Conservation (phyloP, 1,284 basidiomycete species). For the Trichosporon coremiiforme region DNA sequence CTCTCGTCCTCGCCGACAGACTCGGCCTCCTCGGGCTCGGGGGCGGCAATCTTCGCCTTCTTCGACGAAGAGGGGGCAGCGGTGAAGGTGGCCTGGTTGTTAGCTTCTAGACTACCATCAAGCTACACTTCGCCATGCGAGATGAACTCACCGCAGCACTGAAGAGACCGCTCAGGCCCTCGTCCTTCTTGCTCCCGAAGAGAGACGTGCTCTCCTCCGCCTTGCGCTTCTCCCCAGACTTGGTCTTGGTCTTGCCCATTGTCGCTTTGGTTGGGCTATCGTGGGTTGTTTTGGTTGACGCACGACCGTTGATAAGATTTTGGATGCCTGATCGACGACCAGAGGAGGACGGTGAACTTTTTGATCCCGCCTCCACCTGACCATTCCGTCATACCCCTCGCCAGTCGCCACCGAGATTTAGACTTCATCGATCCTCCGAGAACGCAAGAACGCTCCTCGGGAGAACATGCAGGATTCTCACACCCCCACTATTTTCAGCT, state of each 20-base stretch:
- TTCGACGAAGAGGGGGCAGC: background rate
- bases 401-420: background rate
- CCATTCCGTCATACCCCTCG: background rate
- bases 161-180: slow-evolving; percentile 13
- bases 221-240: slow-evolving; percentile 10
- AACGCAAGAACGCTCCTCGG: too few species aligned
- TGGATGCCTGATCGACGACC: background rate
- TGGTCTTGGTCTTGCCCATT: slow-evolving; percentile 18
- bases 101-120: background rate
- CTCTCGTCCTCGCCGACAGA: slow-evolving; percentile 24
- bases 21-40: slow-evolving; percentile 27
- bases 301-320: background rate
- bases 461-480: background rate
- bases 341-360: background rate
- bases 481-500: background rate
- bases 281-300: background rate
- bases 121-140: too few species aligned
- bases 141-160: background rate
- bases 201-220: background rate
- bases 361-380: slow-evolving; percentile 10
- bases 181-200: slow-evolving; percentile 22
- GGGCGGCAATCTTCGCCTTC: slow-evolving; percentile 22
- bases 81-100: background rate
- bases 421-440: background rate
- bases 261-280: background rate